These are phyloP conservation scores for Hypoxylon subgilvum DNA, from an alignment of 495 filamentous ascomycete species.

Conservation along the genomic window DNA sequence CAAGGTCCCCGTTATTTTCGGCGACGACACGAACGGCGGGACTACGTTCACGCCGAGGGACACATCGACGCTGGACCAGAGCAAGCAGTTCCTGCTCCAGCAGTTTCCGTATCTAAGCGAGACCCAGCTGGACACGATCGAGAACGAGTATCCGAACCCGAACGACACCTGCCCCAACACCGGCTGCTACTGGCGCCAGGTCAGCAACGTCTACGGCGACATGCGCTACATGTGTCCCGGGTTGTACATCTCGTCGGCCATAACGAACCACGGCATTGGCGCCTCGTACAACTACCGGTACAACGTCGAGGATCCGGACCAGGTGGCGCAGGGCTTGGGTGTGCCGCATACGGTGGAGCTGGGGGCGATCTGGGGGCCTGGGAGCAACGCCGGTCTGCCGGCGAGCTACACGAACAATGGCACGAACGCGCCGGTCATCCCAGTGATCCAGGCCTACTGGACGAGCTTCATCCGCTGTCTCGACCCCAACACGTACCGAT, in stretches of 20 bases:
- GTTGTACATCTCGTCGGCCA: slow-evolving; percentile 59
- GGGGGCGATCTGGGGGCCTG: slow-evolving; percentile 64
- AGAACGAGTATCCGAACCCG: slow-evolving; percentile 63
- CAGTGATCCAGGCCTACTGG: slow-evolving; percentile 71
- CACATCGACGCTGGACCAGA: slow-evolving; percentile 51
- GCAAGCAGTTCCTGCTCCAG: slow-evolving; percentile 63
- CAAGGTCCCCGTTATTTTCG: slow-evolving; percentile 72
- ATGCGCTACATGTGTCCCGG: slow-evolving; percentile 76
- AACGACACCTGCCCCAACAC: slow-evolving; percentile 48
- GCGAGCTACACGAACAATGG: slow-evolving; percentile 58
- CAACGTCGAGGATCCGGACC: slow-evolving; percentile 62
- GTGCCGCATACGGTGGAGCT: slow-evolving; percentile 68
- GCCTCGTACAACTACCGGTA: slow-evolving; percentile 69
- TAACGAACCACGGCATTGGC: slow-evolving; percentile 44
- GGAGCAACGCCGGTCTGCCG: slow-evolving; percentile 45
- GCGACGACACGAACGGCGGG: slow-evolving; percentile 75
- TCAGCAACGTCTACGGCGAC: slow-evolving; percentile 70
- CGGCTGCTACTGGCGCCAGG: slow-evolving; percentile 64
- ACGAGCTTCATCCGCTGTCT: slow-evolving; percentile 68
- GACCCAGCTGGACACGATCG: slow-evolving; percentile 61
- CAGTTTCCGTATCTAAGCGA: slow-evolving; percentile 67
- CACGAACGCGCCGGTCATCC: slow-evolving; percentile 58
- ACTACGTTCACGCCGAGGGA: slow-evolving; percentile 64
- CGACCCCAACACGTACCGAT: slow-evolving; percentile 65
- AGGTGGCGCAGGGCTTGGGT: slow-evolving; percentile 60